These are phyloP conservation scores for Epicoccum sorghinum DNA, from an alignment of 2,329 filamentous ascomycete species.

Conservation along the genomic window DNA sequence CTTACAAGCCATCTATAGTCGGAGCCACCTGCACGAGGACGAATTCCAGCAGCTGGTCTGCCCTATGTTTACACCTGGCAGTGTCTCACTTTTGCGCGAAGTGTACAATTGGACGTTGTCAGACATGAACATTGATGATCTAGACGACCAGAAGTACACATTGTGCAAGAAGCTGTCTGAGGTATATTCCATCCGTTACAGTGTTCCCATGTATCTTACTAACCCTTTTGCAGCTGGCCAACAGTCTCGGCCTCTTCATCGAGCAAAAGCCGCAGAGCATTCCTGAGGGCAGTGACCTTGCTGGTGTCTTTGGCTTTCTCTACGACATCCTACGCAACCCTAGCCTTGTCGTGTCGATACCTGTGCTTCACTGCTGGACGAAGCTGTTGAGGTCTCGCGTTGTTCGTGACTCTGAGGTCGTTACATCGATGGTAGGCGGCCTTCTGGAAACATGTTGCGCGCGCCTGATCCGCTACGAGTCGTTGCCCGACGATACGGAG, in stretches of 20 bases:
- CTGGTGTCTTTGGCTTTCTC: conserved; percentile 79
- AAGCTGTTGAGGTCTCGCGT: conserved; percentile 75
- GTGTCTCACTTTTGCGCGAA: conserved; percentile 72
- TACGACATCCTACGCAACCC: conserved; percentile 80
- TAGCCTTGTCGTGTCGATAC: conserved; percentile 92
- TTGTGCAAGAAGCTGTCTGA: conserved; percentile 94
- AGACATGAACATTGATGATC: conserved; percentile 77
- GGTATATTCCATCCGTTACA: conserved; percentile 55
- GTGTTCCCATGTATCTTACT: conserved; percentile 22
- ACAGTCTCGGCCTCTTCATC: conserved; percentile 82
- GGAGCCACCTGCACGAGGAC: conserved; percentile 73
- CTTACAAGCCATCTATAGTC: conserved; percentile 80
- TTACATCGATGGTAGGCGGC: conserved; percentile 69
- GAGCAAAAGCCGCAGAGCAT: conserved; percentile 75
- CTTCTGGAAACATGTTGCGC: conserved; percentile 83
- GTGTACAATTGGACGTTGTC: conserved; percentile 82
- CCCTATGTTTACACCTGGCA: conserved; percentile 76
- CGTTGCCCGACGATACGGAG: conserved; percentile 78
- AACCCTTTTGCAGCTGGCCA: conserved; percentile 68
- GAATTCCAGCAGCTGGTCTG: conserved; percentile 80
- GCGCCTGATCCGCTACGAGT: conserved; percentile 86
- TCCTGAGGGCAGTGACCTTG: conserved; percentile 69
- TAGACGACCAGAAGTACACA: conserved; percentile 90
- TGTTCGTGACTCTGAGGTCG: conserved; percentile 70
- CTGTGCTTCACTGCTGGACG: conserved; percentile 88